Evolutionary conservation across 1,284 basidiomycete species (phyloP), one percentile per base, ranked within the genome.

Genomic region (Amylostereum areolatum): DNA sequence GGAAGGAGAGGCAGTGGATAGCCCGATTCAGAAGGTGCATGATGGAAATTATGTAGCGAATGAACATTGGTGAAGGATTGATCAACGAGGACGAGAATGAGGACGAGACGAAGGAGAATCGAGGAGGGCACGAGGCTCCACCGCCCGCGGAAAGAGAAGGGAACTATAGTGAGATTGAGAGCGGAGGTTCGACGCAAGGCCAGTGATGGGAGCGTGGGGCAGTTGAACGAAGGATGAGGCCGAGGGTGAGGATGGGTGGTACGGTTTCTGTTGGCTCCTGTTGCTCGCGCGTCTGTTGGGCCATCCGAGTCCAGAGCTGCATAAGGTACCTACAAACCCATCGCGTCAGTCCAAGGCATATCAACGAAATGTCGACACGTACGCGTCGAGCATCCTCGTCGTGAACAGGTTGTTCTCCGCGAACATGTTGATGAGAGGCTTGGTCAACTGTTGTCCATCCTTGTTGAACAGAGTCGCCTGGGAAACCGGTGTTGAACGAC

Each of bases 241-340:
- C n/a, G 27, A 18, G 25, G 11, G 12, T n/a, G n/a, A 10, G 25
- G 12, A 11, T 34, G 57, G 55, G 12, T 55, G 55, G 46, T 55
- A 58, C 37, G n/a, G n/a, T n/a, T n/a, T n/a, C n/a, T n/a, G n/a
- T n/a, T n/a, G 56, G 73, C 66, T 62, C 60, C 30, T 57, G 44
- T 12, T 59, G 57, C 48, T 58, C 53, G 18, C 56, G 55, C 45
- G 61, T 59, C 49, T 65, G 68, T 55, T 66, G 63, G 0, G 88
- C 88, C 78, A 93, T 86, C 66, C 85, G 81, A 34, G 81, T 80
- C 91, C 90, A 93, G 2, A 93, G 73, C 58, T 93, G 91, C 85
- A 91, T 90, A 33, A 91, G 79, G 59, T 85, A 80, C 9, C 77
- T 80, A 51, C 43, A 52, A 41, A 44, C 27, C 45, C 25, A 45